These are phyloP conservation scores for Talaromyces sp. DNA, from an alignment of 2,329 filamentous ascomycete species.

Conservation along the genomic window DNA sequence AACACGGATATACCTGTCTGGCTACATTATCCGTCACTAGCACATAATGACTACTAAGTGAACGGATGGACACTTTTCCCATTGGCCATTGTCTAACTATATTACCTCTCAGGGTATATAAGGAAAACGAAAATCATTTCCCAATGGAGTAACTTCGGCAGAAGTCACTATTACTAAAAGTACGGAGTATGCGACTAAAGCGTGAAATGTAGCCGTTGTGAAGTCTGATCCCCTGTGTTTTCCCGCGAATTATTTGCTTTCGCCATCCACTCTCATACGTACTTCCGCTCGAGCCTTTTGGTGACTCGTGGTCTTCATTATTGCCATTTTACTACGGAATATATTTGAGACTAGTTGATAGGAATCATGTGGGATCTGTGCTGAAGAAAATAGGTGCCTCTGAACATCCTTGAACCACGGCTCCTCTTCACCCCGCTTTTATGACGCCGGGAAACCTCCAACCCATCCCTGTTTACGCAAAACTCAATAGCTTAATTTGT, in stretches of 20 bases:
- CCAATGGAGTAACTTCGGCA: not conserved
- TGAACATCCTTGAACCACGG: not conserved
- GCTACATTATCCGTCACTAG: not conserved
- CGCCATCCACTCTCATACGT: not conserved
- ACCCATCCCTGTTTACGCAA: too few relatives aligned
- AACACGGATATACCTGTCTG: not conserved
- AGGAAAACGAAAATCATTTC: not conserved
- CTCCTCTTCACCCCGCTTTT: not conserved
- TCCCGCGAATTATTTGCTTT: not conserved
- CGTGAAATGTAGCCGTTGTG: too few relatives aligned
- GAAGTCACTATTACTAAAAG: not conserved
- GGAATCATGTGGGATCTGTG: not conserved
- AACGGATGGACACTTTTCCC: not conserved
- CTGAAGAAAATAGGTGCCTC: not conserved
- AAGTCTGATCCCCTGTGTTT: too few relatives aligned
- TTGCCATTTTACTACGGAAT: not conserved
- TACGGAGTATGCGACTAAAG: not conserved
- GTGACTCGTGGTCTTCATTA: not conserved
- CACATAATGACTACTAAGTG: not conserved
- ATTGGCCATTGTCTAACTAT: not conserved
- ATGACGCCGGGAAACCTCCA: not conserved
- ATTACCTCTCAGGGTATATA: too few relatives aligned
- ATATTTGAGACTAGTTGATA: not conserved
- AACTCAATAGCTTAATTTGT: not conserved
- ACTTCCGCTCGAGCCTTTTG: not conserved